Evolutionary conservation across 306 rosid species (phyloP).

Genomic region (Pueraria montana): DNA sequence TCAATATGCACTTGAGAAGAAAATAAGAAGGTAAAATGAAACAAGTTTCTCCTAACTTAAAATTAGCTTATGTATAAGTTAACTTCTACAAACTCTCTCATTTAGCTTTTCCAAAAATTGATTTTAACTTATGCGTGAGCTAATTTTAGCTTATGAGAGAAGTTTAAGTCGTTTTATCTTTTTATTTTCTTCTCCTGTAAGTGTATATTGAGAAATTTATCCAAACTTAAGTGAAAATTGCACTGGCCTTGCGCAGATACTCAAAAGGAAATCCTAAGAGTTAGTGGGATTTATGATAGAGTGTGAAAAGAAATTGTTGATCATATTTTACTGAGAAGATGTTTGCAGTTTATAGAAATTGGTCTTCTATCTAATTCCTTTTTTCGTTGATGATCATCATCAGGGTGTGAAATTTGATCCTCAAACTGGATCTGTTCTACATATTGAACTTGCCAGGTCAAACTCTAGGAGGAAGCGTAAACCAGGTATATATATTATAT

Average conservation of each 20-base stretch:
- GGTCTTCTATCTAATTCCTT: constrained; percentile 44
- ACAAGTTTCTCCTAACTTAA: too few relatives aligned
- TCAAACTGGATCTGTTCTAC: constrained; percentile 84
- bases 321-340: too few relatives aligned
- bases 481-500: constrained; percentile 65
- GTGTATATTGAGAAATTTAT: background rate
- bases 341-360: constrained; percentile 32
- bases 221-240: too few relatives aligned
- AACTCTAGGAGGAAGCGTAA: constrained; percentile 95
- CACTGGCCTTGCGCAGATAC: too few relatives aligned
- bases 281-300: too few relatives aligned
- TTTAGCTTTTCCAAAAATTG: too few relatives aligned
- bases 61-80: background rate
- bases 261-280: too few relatives aligned
- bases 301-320: too few relatives aligned
- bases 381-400: constrained; percentile 38
- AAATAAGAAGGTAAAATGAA: background rate
- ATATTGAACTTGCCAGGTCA: constrained; percentile 92
- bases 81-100: background rate
- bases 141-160: background rate
- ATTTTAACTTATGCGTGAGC: background rate
- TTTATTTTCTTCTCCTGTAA: background rate
- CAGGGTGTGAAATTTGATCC: constrained; percentile 99
- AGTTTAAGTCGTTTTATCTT: background rate
- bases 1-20: too few relatives aligned